Evolutionary conservation across 2,329 filamentous ascomycete species (phyloP).

Genomic region (Byssoonygena ceratinophila): DNA sequence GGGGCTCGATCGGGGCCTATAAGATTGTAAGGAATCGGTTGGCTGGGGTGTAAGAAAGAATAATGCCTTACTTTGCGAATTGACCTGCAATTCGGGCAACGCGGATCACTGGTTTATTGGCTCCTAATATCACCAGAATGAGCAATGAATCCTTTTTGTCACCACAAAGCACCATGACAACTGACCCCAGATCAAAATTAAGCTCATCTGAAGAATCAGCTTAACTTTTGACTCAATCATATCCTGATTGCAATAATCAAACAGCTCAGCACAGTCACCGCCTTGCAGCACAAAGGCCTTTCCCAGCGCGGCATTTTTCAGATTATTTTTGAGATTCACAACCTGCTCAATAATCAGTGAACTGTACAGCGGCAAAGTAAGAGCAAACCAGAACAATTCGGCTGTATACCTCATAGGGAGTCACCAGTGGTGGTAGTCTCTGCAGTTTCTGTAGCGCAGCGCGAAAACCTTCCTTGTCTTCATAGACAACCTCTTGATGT

Average conservation of each 20-base stretch:
- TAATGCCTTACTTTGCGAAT: constrained; percentile 60
- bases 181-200: constrained; percentile 82
- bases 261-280: constrained; percentile 93
- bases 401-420: constrained; percentile 33
- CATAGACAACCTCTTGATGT: constrained; percentile 39
- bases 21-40: constrained; percentile 1
- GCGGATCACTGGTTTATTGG: constrained; percentile 71
- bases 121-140: constrained; percentile 27
- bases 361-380: not conserved
- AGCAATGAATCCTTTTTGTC: constrained; percentile 1
- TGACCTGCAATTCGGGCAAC: constrained; percentile 96
- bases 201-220: constrained; percentile 88
- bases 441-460: constrained; percentile 35
- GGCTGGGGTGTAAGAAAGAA: not conserved
- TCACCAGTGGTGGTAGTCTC: constrained; percentile 39
- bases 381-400: not conserved
- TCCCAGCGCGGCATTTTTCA: constrained; percentile 78
- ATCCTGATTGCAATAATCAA: constrained; percentile 84
- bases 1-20: constrained; percentile 66
- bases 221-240: constrained; percentile 96
- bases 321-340: constrained; percentile 60
- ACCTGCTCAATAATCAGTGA: constrained; percentile 42
- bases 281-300: constrained; percentile 92
- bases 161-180: not conserved
- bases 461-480: constrained; percentile 33